Evolutionary conservation across 2,329 filamentous ascomycete genomes (phyloP).

Genomic region (Penicillium nordicum): DNA sequence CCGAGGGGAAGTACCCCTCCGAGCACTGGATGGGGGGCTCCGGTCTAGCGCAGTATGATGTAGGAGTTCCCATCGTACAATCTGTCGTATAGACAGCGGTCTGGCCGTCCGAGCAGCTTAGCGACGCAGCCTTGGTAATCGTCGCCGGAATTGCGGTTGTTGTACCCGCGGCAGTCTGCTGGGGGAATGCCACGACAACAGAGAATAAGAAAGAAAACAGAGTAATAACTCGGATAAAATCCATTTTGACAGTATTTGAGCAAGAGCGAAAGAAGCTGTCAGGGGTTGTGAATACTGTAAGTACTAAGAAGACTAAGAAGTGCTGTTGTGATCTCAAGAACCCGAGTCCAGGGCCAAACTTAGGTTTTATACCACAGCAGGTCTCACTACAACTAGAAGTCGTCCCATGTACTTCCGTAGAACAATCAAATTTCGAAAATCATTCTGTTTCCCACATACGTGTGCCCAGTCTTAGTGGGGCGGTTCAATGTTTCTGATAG

Average conservation of each 20-base stretch:
- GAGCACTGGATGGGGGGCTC: slow-evolving; percentile 19
- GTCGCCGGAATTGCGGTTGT: not conserved
- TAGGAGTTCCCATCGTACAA: slow-evolving; percentile 24
- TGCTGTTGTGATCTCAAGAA: not conserved
- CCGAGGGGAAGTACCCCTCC: slow-evolving; percentile 21
- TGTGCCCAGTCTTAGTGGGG: not conserved
- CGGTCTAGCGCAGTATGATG: slow-evolving; percentile 23
- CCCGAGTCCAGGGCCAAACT: not conserved
- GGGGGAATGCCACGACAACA: slow-evolving; percentile 9
- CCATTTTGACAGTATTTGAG: not conserved
- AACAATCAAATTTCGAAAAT: not conserved
- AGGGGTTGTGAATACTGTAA: not conserved
- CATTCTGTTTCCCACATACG: not conserved
- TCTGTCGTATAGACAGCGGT: slow-evolving; percentile 25
- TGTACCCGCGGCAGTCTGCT: not conserved
- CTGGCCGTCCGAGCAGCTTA: slow-evolving; percentile 20
- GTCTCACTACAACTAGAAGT: not conserved
- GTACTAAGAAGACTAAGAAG: too few relatives aligned
- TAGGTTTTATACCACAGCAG: not conserved
- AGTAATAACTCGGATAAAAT: too few relatives aligned
- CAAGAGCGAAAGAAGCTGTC: not conserved
- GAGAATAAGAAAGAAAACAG: not conserved
- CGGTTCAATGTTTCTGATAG: not conserved
- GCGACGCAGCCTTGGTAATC: slow-evolving; percentile 6
- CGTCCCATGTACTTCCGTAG: too few relatives aligned